A percentile compares a stretch with the other conserved stretches of the same genome.
Evolutionary conservation across 306 rosid genomes (phyloP).

Genomic region (Cicer bijugum): DNA sequence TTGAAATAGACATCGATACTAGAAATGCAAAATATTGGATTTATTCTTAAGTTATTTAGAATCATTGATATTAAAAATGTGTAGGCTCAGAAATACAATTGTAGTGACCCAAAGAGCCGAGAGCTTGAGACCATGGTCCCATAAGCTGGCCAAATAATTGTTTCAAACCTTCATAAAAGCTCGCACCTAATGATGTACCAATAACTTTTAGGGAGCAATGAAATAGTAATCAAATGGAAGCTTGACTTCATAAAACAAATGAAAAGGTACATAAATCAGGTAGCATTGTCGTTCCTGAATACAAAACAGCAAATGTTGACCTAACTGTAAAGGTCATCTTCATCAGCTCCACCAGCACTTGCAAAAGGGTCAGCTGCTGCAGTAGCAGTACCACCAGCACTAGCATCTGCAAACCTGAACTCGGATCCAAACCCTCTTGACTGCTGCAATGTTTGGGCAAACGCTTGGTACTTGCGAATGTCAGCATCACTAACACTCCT

Average conservation of each 20-base stretch:
- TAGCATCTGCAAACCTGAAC: slow-evolving; percentile 75
- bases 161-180: slow-evolving; percentile 21
- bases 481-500: slow-evolving; percentile 97
- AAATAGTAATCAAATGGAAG: slow-evolving; percentile 44
- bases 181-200: slow-evolving; percentile 27
- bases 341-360: slow-evolving; percentile 83
- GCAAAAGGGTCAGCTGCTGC: slow-evolving; percentile 79
- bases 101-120: neutral
- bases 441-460: slow-evolving; percentile 98
- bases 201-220: slow-evolving; percentile 36
- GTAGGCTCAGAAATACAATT: neutral
- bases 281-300: neutral
- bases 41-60: slow-evolving; percentile 2
- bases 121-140: slow-evolving; percentile 5
- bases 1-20: neutral
- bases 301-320: slow-evolving; percentile 4
- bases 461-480: slow-evolving; percentile 97
- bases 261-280: slow-evolving; percentile 37
- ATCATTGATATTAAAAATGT: slow-evolving; percentile 27
- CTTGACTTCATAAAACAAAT: slow-evolving; percentile 31
- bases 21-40: neutral
- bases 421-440: slow-evolving; percentile 93
- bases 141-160: slow-evolving; percentile 33
- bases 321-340: slow-evolving; percentile 94
- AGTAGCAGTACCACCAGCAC: slow-evolving; percentile 42